Conservation (phyloP, 768 basidiomycete species). For the Terana coerulea region DNA sequence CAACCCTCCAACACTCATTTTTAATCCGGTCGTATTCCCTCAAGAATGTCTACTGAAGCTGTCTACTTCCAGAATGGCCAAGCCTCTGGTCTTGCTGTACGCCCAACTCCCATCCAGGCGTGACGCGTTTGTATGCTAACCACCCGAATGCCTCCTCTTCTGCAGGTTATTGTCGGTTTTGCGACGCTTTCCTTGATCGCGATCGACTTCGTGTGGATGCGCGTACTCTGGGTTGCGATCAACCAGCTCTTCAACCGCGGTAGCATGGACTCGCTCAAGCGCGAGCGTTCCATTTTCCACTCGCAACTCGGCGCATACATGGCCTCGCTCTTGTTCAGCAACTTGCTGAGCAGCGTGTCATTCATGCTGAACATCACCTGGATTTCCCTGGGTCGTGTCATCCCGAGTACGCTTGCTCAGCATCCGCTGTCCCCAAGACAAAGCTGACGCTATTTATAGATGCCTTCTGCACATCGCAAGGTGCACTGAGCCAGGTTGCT, state of each 20-base stretch:
- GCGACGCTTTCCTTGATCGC: conserved; percentile 52
- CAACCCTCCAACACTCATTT: conserved; percentile 18
- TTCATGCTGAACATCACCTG: conserved; percentile 55
- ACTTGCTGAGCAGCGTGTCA: conserved; percentile 48
- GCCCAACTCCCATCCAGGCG: too few species aligned
- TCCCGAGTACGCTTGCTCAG: conserved; percentile 37
- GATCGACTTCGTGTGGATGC: conserved; percentile 44
- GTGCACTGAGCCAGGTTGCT: conserved; percentile 55
- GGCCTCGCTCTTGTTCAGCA: conserved; percentile 57
- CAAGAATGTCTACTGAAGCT: conserved; percentile 30
- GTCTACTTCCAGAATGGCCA: conserved; percentile 17
- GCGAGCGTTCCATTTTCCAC: conserved; percentile 57
- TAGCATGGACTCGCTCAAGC: conserved; percentile 25
- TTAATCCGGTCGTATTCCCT: too few species aligned
- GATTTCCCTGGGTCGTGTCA: conserved; percentile 41
- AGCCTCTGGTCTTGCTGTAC: conserved; percentile 21
- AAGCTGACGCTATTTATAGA: background rate
- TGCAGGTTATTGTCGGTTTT: conserved; percentile 45
- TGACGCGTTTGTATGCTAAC: background rate
- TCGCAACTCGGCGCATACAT: conserved; percentile 70
- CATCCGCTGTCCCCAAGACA: conserved; percentile 1
- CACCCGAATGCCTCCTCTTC: background rate
- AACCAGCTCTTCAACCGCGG: conserved; percentile 9
- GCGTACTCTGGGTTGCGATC: conserved; percentile 45
- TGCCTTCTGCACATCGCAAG: too few species aligned